Evolutionary conservation across 140 eudicot genomes (phyloP), one percentile per base, ranked within the genome.

Genomic region (Senecio squalidus): DNA sequence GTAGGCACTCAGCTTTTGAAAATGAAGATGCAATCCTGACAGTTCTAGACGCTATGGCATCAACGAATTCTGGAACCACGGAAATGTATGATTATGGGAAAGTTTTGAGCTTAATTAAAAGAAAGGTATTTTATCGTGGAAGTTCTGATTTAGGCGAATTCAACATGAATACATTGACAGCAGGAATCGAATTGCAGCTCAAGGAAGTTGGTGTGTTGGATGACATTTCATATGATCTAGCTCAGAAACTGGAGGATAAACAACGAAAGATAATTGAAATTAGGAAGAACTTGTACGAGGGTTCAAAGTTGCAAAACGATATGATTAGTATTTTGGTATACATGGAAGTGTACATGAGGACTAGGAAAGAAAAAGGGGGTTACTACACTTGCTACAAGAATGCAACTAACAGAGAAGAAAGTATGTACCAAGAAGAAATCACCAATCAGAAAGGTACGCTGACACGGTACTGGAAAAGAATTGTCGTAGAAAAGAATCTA

Each of bases 321-420:
- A 36, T 9, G 55, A 78, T 69, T 48, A 54, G 34, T 34, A 20
- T 10, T 55, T 20, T 78, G 71, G 28, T 79, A 5, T 44, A 38
- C 18, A 58, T 78, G 38, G 80, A 78, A 47, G 57, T 71, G 80
- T 59, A 78, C 68, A 73, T 68, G 77, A 64, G 60, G 44, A n/a
- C 7, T 0, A 15, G 17, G 55, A 53, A 28, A 24, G 1, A 3
- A 15, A 29, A 58, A 50, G 1, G 60, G 36, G 50, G 80, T 44
- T 81, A 81, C 65, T 73, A 73, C 25, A 83, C 66, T 16, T 6
- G 54, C 56, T 65, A 58, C 75, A 80, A 64, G 66, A 59, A 51
- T 6, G 38, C 44, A 17, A 7, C 9, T 16, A 25, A 25, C 50
- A 44, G 17, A 45, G 29, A 55, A 31, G 49, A 48, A n/a, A n/a